These are phyloP conservation scores for Backusella liffmaniae DNA, from an alignment of 192 early-diverging fungal species.

Conservation along the genomic window DNA sequence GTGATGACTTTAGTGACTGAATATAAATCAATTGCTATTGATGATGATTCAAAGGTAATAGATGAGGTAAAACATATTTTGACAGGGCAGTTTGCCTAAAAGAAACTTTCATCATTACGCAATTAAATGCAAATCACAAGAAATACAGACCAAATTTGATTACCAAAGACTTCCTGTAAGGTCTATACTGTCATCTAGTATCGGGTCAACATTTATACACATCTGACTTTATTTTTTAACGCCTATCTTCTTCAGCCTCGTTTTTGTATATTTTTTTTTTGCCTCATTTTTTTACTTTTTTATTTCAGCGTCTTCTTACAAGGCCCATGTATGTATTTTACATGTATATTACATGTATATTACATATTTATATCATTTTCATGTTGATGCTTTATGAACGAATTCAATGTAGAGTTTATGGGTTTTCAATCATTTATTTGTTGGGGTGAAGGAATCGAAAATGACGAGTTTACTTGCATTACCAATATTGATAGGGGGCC, in stretches of 20 bases:
- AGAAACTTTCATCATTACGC: background rate
- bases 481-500: background rate
- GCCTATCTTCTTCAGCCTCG: background rate
- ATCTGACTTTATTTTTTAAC: background rate
- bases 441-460: background rate
- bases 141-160: too few species aligned
- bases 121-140: background rate
- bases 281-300: background rate
- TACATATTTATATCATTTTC: too few species aligned
- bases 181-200: too few species aligned
- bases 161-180: too few species aligned
- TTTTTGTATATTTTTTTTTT: background rate
- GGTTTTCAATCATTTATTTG: background rate
- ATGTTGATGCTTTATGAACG: too few species aligned
- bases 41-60: background rate
- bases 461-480: background rate
- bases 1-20: background rate
- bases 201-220: background rate
- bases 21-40: background rate
- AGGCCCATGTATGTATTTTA: background rate
- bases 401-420: too few species aligned
- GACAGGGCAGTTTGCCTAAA: background rate
- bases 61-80: background rate
- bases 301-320: background rate
- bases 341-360: background rate